phyloP scores from a whole-genome alignment of 495 filamentous ascomycete species.

The Hypoxylon lienhwacheense region DNA sequence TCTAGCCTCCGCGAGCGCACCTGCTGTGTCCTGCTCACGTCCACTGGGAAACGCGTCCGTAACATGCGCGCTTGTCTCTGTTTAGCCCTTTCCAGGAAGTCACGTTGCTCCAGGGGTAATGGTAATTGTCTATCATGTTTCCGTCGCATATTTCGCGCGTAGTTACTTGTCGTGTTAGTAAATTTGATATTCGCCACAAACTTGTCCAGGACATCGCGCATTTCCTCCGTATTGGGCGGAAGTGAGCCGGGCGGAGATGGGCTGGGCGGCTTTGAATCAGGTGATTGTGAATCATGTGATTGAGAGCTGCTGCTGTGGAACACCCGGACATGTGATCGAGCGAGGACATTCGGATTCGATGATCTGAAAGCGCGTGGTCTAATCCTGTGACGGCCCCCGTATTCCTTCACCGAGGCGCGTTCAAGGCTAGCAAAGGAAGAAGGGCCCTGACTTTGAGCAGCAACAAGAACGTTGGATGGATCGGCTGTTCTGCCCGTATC shows the following conservation, averaged over 20 bases:
- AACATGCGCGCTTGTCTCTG: background rate
- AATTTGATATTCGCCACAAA: constrained; percentile 21
- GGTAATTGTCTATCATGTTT: constrained; percentile 2
- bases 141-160: constrained; percentile 13
- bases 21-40: background rate
- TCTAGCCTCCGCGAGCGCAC: background rate
- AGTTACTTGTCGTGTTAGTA: constrained; percentile 5
- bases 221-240: background rate
- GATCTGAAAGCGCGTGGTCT: background rate
- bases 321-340: constrained; percentile 1
- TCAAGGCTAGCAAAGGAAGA: constrained; percentile 17
- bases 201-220: constrained; percentile 20
- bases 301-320: constrained; percentile 20
- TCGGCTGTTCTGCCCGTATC: background rate
- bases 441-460: background rate
- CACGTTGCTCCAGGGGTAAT: background rate
- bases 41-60: background rate
- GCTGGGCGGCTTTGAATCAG: background rate
- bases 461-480: background rate
- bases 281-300: background rate
- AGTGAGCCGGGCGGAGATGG: background rate
- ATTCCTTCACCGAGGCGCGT: background rate
- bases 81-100: background rate
- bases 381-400: background rate
- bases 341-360: background rate